Evolutionary conservation across 768 basidiomycete species (phyloP).

Genomic region (Boletellus ananas): DNA sequence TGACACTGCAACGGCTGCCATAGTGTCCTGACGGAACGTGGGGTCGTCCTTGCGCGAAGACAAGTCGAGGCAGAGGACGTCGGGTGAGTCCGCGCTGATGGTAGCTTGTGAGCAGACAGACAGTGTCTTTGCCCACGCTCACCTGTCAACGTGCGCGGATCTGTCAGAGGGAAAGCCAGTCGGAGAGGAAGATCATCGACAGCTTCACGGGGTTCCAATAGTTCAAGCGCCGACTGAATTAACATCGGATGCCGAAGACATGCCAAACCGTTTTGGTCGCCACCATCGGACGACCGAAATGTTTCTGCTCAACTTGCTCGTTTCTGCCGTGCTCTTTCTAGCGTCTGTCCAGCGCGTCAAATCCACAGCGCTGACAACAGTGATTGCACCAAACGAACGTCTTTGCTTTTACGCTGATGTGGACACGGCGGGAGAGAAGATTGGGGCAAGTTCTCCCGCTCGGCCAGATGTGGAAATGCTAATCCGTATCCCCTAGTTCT

Average conservation of each 20-base stretch:
- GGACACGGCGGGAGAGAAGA: constrained; percentile 92
- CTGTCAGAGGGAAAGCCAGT: not conserved
- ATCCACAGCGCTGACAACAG: constrained; percentile 75
- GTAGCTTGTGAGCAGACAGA: not conserved
- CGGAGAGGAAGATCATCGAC: not conserved
- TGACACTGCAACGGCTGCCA: constrained; percentile 1
- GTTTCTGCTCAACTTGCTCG: constrained; percentile 22
- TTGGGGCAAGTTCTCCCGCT: constrained; percentile 57
- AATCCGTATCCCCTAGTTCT: constrained; percentile 59
- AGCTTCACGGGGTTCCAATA: constrained; percentile 14
- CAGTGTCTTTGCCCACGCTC: not conserved
- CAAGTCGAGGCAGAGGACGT: constrained; percentile 8
- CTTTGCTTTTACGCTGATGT: constrained; percentile 95
- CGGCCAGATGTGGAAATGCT: constrained; percentile 1
- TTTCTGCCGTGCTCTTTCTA: constrained; percentile 25
- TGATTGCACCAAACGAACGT: constrained; percentile 73
- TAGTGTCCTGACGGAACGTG: constrained; percentile 7
- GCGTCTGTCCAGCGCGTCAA: constrained; percentile 32
- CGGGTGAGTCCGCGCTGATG: constrained; percentile 1
- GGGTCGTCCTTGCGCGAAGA: constrained; percentile 3
- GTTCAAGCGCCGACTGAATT: constrained; percentile 12
- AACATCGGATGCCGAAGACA: constrained; percentile 23
- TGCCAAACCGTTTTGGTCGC: not conserved
- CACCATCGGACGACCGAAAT: constrained; percentile 11
- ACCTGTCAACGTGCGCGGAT: constrained; percentile 18